Percentiles rank a stretch among this genome's conserved stretches.
Evolutionary conservation across 768 basidiomycete genomes (phyloP).

Genomic region (Tylopilus vinaceipallidus): DNA sequence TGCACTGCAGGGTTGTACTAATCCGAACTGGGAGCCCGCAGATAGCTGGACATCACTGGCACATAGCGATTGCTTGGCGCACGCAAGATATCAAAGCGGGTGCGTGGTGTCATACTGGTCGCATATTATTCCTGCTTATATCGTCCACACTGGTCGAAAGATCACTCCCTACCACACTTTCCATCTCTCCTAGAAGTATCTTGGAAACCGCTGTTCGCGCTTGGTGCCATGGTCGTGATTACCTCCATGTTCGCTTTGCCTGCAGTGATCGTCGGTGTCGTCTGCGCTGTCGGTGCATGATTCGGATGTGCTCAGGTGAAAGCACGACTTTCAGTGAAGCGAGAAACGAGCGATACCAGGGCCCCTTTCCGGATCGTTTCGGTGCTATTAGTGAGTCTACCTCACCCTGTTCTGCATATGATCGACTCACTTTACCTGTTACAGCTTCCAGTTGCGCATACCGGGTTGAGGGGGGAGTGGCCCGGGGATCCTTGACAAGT

Average conservation of each 20-base stretch:
- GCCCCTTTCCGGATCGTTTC: neutral
- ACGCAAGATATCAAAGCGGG: constrained; percentile 3
- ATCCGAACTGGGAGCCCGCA: too few species aligned
- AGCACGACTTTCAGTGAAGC: constrained; percentile 1
- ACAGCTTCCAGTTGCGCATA: constrained; percentile 28
- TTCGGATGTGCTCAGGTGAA: neutral
- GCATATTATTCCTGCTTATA: neutral
- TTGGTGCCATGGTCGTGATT: constrained; percentile 1
- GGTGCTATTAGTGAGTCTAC: constrained; percentile 1
- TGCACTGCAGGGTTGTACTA: too few species aligned
- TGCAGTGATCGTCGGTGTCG: neutral
- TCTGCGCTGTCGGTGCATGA: neutral
- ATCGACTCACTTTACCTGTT: neutral
- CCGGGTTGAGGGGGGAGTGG: constrained; percentile 46
- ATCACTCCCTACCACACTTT: neutral
- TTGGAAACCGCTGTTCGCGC: neutral
- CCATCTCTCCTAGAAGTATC: neutral
- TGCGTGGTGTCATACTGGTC: neutral
- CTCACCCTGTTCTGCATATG: too few species aligned
- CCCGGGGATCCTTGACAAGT: constrained; percentile 39
- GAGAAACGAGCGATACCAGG: constrained; percentile 3
- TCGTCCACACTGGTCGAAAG: neutral
- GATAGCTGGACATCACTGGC: neutral
- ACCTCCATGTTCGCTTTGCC: neutral
- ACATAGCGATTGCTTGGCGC: neutral